Percentiles rank a stretch among this genome's conserved stretches.
phyloP scores from a whole-genome alignment of 2,329 filamentous ascomycete species.

The Pseudopyrenochaeta lycopersici region DNA sequence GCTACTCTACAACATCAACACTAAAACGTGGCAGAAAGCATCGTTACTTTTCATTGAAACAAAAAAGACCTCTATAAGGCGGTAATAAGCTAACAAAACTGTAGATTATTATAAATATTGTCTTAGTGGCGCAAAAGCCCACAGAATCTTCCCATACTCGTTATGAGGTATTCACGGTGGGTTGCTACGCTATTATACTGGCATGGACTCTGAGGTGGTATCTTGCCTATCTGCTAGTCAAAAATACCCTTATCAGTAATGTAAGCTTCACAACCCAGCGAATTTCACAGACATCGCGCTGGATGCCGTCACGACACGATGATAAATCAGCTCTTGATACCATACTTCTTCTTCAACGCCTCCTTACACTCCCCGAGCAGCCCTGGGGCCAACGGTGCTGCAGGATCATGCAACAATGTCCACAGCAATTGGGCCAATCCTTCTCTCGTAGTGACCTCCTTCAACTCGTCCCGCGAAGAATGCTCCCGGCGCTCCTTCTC shows the following conservation, averaged over 20 bases:
- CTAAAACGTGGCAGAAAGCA: neutral
- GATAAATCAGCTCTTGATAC: constrained; percentile 7
- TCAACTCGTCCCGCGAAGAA: constrained; percentile 20
- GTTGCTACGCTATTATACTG: no score
- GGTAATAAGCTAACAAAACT: no score
- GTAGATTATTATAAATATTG: no score
- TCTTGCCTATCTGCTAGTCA: no score
- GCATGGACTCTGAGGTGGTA: no score
- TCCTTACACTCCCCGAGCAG: constrained; percentile 21
- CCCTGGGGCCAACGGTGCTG: constrained; percentile 14
- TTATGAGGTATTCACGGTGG: no score
- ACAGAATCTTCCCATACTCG: no score
- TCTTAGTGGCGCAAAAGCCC: no score
- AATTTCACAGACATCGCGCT: no score
- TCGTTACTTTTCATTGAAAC: neutral
- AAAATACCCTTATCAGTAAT: no score
- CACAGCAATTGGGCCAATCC: constrained; percentile 35
- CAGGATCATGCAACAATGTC: constrained; percentile 29
- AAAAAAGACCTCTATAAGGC: neutral
- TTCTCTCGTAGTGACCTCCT: constrained; percentile 32
- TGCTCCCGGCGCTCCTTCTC: constrained; percentile 16
- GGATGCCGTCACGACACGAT: neutral
- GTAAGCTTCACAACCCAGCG: no score
- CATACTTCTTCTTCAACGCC: constrained; percentile 31
- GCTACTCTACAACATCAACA: neutral